Conservation (phyloP, 345 rosid genomes). For the Schrenkiella parvula region DNA sequence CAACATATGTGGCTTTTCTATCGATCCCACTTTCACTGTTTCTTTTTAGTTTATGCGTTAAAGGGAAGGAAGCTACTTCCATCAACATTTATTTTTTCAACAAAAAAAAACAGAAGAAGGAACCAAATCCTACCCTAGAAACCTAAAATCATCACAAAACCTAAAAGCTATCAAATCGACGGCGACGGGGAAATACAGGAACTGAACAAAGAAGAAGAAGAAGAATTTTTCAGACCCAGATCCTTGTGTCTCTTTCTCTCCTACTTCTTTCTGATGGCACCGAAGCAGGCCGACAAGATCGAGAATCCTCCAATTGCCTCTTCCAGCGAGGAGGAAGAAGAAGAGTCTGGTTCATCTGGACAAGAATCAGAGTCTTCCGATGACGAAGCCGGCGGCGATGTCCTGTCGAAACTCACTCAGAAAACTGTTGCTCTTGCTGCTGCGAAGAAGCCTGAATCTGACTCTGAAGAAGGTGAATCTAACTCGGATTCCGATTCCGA, state of each 20-base stretch:
- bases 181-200: constrained; percentile 4
- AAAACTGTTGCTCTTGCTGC: background rate
- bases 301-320: constrained; percentile 7
- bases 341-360: constrained; percentile 19
- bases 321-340: constrained; percentile 37
- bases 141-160: constrained; percentile 2
- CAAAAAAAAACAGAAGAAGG: background rate
- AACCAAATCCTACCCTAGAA: background rate
- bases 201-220: background rate
- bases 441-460: constrained; percentile 19
- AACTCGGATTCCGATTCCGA: constrained; percentile 32
- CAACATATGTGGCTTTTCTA: background rate
- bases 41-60: background rate
- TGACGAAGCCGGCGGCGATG: background rate
- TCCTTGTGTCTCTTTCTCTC: background rate
- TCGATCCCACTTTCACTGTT: background rate
- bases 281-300: constrained; percentile 17
- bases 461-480: constrained; percentile 20
- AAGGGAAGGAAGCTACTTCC: background rate
- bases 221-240: background rate
- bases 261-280: constrained; percentile 16
- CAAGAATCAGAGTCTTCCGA: constrained; percentile 20
- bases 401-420: background rate
- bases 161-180: constrained; percentile 8
- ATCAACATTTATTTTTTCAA: background rate